Evolutionary conservation across 495 filamentous ascomycete genomes (phyloP), one percentile per base, ranked within the genome.

Genomic region (Penicillium argentinense): DNA sequence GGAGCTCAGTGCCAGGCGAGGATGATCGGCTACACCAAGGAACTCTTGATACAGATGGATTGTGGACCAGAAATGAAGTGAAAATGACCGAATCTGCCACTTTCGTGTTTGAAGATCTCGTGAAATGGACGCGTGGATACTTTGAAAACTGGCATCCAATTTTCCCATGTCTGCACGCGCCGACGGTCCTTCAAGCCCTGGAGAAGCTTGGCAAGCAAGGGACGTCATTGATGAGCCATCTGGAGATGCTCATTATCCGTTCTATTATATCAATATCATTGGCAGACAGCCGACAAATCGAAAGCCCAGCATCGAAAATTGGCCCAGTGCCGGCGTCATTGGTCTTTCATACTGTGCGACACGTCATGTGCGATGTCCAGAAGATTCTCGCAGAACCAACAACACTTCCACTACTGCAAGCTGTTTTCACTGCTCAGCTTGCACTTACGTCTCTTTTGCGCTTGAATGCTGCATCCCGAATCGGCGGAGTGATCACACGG

Each of bases 121-220:
- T 72, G 6, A 53, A 47, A 7, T 73, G 67, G 67, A 73, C 68
- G 3, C 56, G 58, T 21, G 55, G 46, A n/a, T 78, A 76, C 47
- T 78, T 78, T 53, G 60, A 68, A 12, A 58, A 66, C 28, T 78
- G 75, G 75, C 73, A 78, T 55, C 70, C 69, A 1, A 59, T 71
- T 11, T 76, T 74, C 34, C 75, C 75, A 1, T 73, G 69, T 42
- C 49, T 76, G 4, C 69, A 73, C 41, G 73, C 66, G 1, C 72
- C 75, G 9, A 54, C 62, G 5, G 53, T 76, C 19, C 62, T 78
- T 16, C 57, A 57, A 19, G 26, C 55, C 0, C 60, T 78, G 25
- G 71, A 74, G 43, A 53, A 42, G 9, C 43, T 67, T 11, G 56
- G 59, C 23, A 42, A 45, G 12, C 37, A 57, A 22, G 68, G 64